Percentiles rank a stretch among this genome's conserved stretches.
These are phyloP conservation scores for Citrullus amarus DNA, from an alignment of 306 rosid genomes.

Conservation along the genomic window DNA sequence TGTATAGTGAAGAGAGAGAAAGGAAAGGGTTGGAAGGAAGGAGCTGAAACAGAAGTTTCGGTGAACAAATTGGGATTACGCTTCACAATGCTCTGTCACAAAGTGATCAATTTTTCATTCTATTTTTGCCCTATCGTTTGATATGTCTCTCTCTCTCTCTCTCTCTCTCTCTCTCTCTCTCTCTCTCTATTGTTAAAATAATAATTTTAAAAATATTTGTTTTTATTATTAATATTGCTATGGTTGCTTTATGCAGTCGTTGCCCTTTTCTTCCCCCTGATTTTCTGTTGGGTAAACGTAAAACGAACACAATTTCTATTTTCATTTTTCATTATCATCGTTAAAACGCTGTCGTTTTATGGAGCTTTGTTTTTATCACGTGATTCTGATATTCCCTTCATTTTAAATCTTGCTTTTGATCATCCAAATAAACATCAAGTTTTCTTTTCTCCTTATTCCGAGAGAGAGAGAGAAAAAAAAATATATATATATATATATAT, in stretches of 20 bases:
- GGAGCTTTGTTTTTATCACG: no score
- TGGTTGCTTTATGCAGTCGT: not conserved
- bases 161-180: not conserved
- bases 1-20: not conserved
- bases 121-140: not conserved
- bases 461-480: no score
- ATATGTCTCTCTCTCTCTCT: not conserved
- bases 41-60: slow-evolving; percentile 22
- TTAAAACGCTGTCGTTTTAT: not conserved
- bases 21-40: not conserved
- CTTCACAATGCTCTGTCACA: not conserved
- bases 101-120: not conserved
- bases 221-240: not conserved
- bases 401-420: no score
- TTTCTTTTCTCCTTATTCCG: no score
- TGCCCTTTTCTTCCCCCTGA: not conserved
- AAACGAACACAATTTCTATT: not conserved
- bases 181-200: not conserved
- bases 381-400: no score
- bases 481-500: no score
- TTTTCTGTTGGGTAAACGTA: not conserved
- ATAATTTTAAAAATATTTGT: not conserved
- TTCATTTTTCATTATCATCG: not conserved
- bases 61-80: slow-evolving; percentile 19
- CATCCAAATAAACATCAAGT: no score